Evolutionary conservation across 2,329 filamentous ascomycete genomes (phyloP).

Genomic region (Gnomoniopsis smithogilvyi): DNA sequence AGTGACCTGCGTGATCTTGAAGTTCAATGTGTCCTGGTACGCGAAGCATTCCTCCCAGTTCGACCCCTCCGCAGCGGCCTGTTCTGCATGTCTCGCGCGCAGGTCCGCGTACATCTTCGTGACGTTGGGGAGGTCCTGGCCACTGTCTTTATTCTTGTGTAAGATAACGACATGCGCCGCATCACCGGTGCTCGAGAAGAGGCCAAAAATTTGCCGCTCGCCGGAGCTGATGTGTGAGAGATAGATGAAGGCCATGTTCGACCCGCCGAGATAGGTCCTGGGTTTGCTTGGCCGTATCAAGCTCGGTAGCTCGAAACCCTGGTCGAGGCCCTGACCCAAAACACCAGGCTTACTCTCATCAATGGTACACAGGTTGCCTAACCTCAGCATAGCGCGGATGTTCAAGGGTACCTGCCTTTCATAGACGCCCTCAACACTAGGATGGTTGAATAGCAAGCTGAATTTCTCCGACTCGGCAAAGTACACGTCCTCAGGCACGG

Average conservation of each 20-base stretch:
- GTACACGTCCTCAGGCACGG: conserved; percentile 84
- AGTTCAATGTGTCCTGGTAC: conserved; percentile 82
- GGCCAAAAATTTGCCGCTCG: conserved; percentile 86
- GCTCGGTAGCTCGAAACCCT: conserved; percentile 83
- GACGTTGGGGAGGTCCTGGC: conserved; percentile 83
- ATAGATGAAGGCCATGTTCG: conserved; percentile 79
- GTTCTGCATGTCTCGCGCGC: conserved; percentile 61
- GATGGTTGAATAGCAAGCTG: conserved; percentile 79
- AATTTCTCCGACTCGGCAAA: conserved; percentile 82
- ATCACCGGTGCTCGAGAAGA: conserved; percentile 80
- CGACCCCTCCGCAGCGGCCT: conserved; percentile 55
- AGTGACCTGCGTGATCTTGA: conserved; percentile 84
- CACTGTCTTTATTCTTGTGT: conserved; percentile 73
- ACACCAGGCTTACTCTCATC: conserved; percentile 89
- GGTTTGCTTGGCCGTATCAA: conserved; percentile 66
- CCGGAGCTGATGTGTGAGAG: conserved; percentile 89
- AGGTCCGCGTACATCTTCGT: conserved; percentile 83
- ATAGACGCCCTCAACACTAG: conserved; percentile 95
- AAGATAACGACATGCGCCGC: conserved; percentile 88
- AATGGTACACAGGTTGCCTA: conserved; percentile 90
- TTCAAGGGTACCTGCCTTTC: conserved; percentile 89
- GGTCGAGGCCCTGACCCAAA: conserved; percentile 85
- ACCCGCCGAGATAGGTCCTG: conserved; percentile 69
- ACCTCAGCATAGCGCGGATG: conserved; percentile 79
- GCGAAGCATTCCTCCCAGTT: conserved; percentile 78